phyloP scores from a whole-genome alignment of 1,284 basidiomycete genomes.

The Ceratobasidium sp. region DNA sequence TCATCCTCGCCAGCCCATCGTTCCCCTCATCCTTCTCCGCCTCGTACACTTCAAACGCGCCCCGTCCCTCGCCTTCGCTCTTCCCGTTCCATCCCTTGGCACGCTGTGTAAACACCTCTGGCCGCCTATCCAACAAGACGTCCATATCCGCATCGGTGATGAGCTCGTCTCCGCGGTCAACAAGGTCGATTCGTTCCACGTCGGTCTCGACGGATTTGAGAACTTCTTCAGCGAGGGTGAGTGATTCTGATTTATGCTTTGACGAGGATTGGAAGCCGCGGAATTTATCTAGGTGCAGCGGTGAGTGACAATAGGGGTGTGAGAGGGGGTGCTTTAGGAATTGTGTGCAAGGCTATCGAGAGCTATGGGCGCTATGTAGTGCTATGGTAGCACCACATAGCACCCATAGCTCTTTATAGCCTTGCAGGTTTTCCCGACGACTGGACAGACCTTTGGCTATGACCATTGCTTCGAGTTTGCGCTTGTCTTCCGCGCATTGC shows the following conservation, averaged over 20 bases:
- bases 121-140: slow-evolving; percentile 81
- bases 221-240: slow-evolving; percentile 82
- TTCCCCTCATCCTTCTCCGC: slow-evolving; percentile 74
- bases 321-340: too few relatives aligned
- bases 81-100: slow-evolving; percentile 80
- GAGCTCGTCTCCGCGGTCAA: slow-evolving; percentile 77
- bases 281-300: slow-evolving; percentile 35
- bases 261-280: slow-evolving; percentile 45
- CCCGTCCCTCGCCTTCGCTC: slow-evolving; percentile 39
- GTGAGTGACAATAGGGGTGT: not conserved
- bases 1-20: slow-evolving; percentile 76
- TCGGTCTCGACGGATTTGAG: slow-evolving; percentile 82
- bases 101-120: slow-evolving; percentile 80
- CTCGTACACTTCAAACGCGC: slow-evolving; percentile 85
- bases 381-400: too few relatives aligned
- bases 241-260: slow-evolving; percentile 63
- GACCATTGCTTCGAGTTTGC: slow-evolving; percentile 91
- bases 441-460: slow-evolving; percentile 86
- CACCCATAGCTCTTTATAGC: too few relatives aligned
- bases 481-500: slow-evolving; percentile 86
- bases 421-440: too few relatives aligned
- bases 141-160: slow-evolving; percentile 85
- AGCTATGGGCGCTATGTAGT: too few relatives aligned
- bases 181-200: slow-evolving; percentile 90
- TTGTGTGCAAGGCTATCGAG: too few relatives aligned